Evolutionary conservation across 2,329 filamentous ascomycete genomes (phyloP), one percentile per base, ranked within the genome.

Genomic region (Ilyonectria destructans): DNA sequence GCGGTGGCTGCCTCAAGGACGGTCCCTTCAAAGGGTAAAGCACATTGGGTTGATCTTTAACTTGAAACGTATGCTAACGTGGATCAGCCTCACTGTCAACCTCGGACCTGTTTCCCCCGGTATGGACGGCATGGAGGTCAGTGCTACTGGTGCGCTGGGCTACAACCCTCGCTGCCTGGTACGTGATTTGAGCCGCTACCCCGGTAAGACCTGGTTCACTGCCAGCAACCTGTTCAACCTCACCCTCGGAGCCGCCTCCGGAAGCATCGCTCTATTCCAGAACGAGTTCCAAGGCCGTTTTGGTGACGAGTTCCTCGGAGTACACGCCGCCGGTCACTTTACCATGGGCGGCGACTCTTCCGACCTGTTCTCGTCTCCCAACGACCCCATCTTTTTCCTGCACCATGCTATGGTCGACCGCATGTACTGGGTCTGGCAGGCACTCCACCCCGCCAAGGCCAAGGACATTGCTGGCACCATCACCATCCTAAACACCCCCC

Each of bases 131-230:
- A 49, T 59, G 57, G 37, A 21, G 5, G 57, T 74, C 17, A 74
- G 74, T 6, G 66, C 71, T n/a, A 71, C 71, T n/a, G 75, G 73
- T n/a, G 73, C 75, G 2, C 72, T 82, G 15, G 75, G 74, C 29
- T 82, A 82, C 62, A 82, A 83, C 68, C 82, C 82, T 1, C 79
- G 81, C 51, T 75, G 78, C 49, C 69, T 83, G 23, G 79, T 71
- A 68, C 69, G 79, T 52, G 77, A 81, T 23, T 13, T 68, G 7
- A 56, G 33, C 19, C 45, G 26, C 8, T 49, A 46, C 23, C 48
- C 52, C n/a, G 31, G 52, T 6, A 55, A 48, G 19, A 58, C 48
- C 9, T 63, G 54, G 40, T 56, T 59, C 26, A 64, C 61, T 7
- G 46, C 40, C 6, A 49, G 26, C 19, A 62, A 64, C n/a, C 40